Percentiles rank a stretch among this genome's conserved stretches.
phyloP scores from a whole-genome alignment of 1,284 basidiomycete species.

The Coniophora puteana region DNA sequence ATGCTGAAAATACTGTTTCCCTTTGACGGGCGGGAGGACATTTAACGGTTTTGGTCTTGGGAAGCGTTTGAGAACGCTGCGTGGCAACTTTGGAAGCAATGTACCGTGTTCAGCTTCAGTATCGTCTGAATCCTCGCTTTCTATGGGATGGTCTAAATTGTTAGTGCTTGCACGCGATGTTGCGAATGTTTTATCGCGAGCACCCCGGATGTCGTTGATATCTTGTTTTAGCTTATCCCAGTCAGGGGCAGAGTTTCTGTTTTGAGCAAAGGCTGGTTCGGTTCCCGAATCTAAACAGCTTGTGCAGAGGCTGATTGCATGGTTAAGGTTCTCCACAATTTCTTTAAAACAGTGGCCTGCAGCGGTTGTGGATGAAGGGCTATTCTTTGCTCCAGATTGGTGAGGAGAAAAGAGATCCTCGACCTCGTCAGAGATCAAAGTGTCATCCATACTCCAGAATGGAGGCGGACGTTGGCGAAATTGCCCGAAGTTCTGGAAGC shows the following conservation, averaged over 20 bases:
- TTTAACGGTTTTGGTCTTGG: neutral
- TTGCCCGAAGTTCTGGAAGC: conserved; percentile 6
- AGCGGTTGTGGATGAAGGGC: no score
- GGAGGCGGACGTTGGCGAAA: neutral
- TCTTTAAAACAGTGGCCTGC: no score
- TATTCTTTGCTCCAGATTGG: no score
- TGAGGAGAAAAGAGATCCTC: conserved; percentile 2
- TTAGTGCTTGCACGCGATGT: accelerated
- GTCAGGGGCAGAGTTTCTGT: neutral
- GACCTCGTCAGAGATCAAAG: neutral
- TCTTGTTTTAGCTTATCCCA: neutral
- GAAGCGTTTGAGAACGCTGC: neutral
- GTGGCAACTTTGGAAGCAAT: neutral
- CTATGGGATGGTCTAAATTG: neutral
- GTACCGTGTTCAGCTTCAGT: neutral
- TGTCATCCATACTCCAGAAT: conserved; percentile 3
- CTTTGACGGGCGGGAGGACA: neutral
- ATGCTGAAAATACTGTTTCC: neutral
- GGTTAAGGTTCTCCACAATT: neutral
- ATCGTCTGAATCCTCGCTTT: neutral
- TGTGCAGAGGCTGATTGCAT: neutral
- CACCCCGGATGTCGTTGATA: neutral
- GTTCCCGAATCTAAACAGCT: conserved; percentile 2
- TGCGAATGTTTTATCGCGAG: neutral
- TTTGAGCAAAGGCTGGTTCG: neutral